Evolutionary conservation across 148 eudicot species (phyloP), one percentile per base, ranked within the genome.

Genomic region (Arbutus unedo): DNA sequence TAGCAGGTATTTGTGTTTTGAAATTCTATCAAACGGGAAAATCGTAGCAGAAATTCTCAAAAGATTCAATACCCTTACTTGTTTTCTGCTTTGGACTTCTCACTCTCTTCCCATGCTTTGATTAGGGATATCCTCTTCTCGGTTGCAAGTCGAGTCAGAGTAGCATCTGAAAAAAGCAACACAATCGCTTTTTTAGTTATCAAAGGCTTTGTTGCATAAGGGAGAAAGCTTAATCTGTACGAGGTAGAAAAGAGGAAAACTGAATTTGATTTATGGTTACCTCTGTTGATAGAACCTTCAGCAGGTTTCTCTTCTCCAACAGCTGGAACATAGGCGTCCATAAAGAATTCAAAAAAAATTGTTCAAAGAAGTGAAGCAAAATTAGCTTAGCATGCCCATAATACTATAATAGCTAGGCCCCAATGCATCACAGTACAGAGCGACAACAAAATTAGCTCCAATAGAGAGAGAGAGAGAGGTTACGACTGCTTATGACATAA

Each of bases 91-190:
- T 93, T 96, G 7, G 89, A 88, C 83, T 90, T 94, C 86, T 94
- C 99, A 83, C 91, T 94, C 82, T 96, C 99, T 84, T 96, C 99
- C 99, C 99, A 96, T 85, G 99, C 99, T 85, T 72, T 93, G 84
- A 96, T 89, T 53, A 96, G 79, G 31, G 99, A 93, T 75, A 88
- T 5, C 88, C 89, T 91, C 89, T 96, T 96, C 88, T 94, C 95
- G 0, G 90, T 91, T 81, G 92, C 92, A 74, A 96, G 87, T 53
- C 91, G 84, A 6, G 92, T 88, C 79, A 96, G 93, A 70, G 85
- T 89, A 72, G 90, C 88, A 92, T 96, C 99, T 96, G 76, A 38
- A 80, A 79, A 59, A 54, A 51, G 41, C 3, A 51, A 38, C 8
- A 44, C 3, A 18, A 60, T 68, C 8, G 3, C 41, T 53, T 44